Base-by-base conservation (phyloP, 2,329 filamentous ascomycete genomes). In the Penicillium sp. region DNA sequence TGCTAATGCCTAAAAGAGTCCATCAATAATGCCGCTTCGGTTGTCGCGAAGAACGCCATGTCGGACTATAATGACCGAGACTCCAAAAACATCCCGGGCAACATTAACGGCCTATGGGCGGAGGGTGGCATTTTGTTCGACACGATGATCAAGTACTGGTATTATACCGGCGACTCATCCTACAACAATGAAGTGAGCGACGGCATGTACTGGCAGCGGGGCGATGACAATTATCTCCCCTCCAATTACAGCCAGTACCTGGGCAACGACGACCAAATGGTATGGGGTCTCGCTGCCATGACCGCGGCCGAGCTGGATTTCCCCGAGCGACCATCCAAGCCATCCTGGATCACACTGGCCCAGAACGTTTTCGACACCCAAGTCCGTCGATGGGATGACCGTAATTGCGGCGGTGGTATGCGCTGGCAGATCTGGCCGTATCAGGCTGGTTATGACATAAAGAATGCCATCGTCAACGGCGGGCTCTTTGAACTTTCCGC, bases 221-320 rank as follows among this genome's bases (percentile, higher is more conserved):
- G 89, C 47, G 79, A 87, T 64, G 76, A 83, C 51, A 86, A 92
- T 65, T 94, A 88, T 67, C 92, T 92, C 84, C 88, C 90, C 5
- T 77, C 79, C 30, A 78, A 78, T 57, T 73, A 75, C 52, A 75
- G 72, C 33, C 69, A 72, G 40, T 74, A 74, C 22, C 66, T 76
- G 35, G 74, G 74, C 5, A 82, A 82, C 57, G 79, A 82, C 56
- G 79, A 83, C 58, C 79, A 86, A 77, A 86, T 88, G 5, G 92
- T 94, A 72, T 95, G 90, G 90, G 88, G 82, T n/a, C 81, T 92
- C 76, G 83, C 89, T 1, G 88, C 86, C 53, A 88, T 95, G 79
- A 81, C 82, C 10, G 90, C 90, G 2, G 86, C 87, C 33, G 90
- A 95, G 71, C 82, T 86, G 63, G 85, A 84, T 56, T 92, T 88